These are phyloP conservation scores for Ophioceras dolichostomum DNA, from an alignment of 2,329 filamentous ascomycete genomes.

Conservation along the genomic window DNA sequence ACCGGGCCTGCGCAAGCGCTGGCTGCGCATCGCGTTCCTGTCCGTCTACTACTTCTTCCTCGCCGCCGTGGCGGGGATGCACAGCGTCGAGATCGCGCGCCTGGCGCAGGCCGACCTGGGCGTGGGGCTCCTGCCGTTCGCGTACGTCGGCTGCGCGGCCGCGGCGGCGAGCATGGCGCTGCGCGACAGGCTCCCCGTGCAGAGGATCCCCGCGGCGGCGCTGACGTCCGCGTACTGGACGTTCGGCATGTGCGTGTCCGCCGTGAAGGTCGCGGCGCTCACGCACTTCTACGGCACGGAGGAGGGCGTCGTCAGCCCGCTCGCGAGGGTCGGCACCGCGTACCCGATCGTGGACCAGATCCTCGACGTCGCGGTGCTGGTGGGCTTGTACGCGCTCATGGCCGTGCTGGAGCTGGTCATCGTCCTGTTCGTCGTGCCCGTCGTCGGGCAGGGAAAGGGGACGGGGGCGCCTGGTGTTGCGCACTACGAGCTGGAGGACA, in stretches of 20 bases:
- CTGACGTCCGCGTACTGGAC: constrained; percentile 8
- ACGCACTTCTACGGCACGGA: constrained; percentile 5
- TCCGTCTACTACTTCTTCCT: constrained; percentile 13
- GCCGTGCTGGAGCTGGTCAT: constrained; percentile 3
- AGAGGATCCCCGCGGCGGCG: neutral
- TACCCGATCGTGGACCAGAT: constrained; percentile 13
- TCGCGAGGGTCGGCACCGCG: constrained; percentile 5
- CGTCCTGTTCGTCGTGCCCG: neutral
- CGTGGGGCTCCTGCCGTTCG: constrained; percentile 10
- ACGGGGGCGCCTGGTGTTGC: neutral
- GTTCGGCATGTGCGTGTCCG: constrained; percentile 10
- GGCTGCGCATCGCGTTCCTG: constrained; percentile 8
- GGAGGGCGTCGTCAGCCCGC: neutral
- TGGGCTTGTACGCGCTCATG: constrained; percentile 10
- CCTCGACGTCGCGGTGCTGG: constrained; percentile 11
- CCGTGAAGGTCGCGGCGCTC: constrained; percentile 10
- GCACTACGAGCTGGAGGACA: constrained; percentile 1
- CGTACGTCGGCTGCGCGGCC: constrained; percentile 10
- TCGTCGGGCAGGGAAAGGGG: neutral
- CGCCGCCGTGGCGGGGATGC: constrained; percentile 10
- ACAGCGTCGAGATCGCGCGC: constrained; percentile 12
- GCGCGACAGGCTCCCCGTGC: neutral
- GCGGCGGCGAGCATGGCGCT: neutral
- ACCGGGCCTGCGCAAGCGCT: constrained; percentile 5
- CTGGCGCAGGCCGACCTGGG: constrained; percentile 8